phyloP scores from a whole-genome alignment of 208 protist genomes.

The Acanthamoeba rhysodes region DNA sequence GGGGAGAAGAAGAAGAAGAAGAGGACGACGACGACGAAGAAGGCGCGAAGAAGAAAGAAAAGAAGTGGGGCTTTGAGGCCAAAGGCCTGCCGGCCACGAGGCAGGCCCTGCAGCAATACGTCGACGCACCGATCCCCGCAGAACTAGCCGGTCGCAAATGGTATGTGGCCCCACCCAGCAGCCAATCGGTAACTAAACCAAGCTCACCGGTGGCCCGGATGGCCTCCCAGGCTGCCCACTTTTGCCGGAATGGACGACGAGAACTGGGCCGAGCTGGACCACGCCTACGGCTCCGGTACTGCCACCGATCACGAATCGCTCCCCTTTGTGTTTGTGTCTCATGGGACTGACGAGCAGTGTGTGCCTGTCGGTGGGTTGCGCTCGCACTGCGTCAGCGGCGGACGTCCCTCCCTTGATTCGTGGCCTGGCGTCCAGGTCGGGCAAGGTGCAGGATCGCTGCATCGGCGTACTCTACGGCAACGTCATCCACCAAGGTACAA shows the following conservation, averaged over 20 bases:
- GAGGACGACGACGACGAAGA: too few relatives aligned
- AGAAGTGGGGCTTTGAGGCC: neutral
- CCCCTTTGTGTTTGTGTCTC: too few relatives aligned
- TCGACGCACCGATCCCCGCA: conserved; percentile 6
- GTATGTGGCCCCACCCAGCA: neutral
- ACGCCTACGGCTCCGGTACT: conserved; percentile 20
- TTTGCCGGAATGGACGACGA: conserved; percentile 9
- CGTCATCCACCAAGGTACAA: neutral
- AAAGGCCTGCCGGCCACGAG: neutral
- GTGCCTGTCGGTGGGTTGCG: too few relatives aligned
- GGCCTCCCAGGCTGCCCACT: neutral
- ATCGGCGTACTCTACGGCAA: neutral
- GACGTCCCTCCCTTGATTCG: neutral
- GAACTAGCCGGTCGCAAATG: conserved; percentile 1
- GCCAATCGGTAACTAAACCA: too few relatives aligned
- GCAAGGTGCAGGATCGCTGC: neutral
- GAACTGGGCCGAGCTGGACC: neutral
- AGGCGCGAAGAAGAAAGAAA: neutral
- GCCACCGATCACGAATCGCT: neutral
- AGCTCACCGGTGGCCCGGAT: neutral
- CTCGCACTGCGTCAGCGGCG: neutral
- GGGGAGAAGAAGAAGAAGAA: neutral
- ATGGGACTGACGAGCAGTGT: neutral
- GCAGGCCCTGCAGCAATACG: conserved; percentile 13
- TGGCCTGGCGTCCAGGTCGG: neutral